Evolutionary conservation across 768 basidiomycete genomes (phyloP), one percentile per base, ranked within the genome.

Genomic region (Lactarius tabidus): DNA sequence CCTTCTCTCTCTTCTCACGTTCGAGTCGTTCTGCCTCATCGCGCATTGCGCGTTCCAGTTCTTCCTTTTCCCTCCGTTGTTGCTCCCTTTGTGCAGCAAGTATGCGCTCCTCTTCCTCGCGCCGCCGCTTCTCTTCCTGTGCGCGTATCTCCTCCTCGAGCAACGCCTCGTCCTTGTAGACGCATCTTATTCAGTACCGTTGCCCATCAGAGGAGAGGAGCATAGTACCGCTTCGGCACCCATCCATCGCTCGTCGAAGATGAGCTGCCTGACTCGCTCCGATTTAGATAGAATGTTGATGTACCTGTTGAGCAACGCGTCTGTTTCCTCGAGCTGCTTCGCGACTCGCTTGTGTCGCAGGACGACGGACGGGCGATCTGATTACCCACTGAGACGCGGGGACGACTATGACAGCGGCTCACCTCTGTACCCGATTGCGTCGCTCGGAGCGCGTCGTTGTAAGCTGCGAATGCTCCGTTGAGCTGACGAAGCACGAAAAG

Each of bases 221-320:
- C 41, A 53, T 53, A 85, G 77, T 71, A 90, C 91, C 52, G 79
- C 84, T 66, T 89, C 87, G 43, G 85, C 88, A 2, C 91, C 91
- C 60, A 82, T 77, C 89, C 89, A 93, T 64, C 83, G 77, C 66
- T 90, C 87, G 72, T 93, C 90, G 66, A 91, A 85, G 20, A 93
- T 84, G 63, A 92, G 74, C 35, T 82, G 82, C 3, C 89, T 78
- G 66, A 84, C 80, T 17, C 84, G 81, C 74, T 91, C 90, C 2
- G 90, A 89, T 72, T 84, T 86, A 6, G 84, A 82, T 23, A 93
- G 77, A 55, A 90, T 84, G 48, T 76, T 77, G 51, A 89, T 82
- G 72, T 93, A 93, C 80, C 85, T 89, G 75, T 90, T 86, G 64
- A 93, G 77, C 63, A 93, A 76, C 1, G 82, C 83, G 70, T 92